These are phyloP conservation scores for Boehmeria nivea DNA, from an alignment of 306 rosid species.

Conservation along the genomic window DNA sequence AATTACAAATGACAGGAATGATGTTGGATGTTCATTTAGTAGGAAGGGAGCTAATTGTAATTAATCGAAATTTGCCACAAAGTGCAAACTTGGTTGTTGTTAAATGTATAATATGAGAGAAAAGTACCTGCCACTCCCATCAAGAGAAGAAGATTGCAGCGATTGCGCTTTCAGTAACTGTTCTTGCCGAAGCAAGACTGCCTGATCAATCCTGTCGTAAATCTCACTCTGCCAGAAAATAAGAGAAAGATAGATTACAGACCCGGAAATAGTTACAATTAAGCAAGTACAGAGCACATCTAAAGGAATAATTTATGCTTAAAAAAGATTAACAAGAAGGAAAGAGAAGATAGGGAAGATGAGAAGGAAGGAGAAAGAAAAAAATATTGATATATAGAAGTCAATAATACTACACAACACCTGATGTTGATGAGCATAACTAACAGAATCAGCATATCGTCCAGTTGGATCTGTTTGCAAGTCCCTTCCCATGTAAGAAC, in stretches of 20 bases:
- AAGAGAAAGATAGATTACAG: conserved; percentile 9
- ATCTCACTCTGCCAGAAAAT: conserved; percentile 52
- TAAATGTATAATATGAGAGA: conserved; percentile 17
- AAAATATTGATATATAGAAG: not conserved
- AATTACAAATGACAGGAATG: conserved; percentile 16
- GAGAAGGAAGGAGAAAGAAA: not conserved
- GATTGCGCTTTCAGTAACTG: conserved; percentile 83
- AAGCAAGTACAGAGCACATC: conserved; percentile 9
- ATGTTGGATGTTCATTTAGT: conserved; percentile 17
- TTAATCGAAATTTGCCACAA: conserved; percentile 14
- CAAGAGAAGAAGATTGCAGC: conserved; percentile 74
- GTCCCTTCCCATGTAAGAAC: conserved; percentile 74
- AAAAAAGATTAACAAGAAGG: conserved; percentile 9
- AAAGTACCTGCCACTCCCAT: conserved; percentile 79
- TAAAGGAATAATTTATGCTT: not conserved
- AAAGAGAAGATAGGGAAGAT: too few species aligned
- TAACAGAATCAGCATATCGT: conserved; percentile 66
- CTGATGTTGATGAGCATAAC: conserved; percentile 71
- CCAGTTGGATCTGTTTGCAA: conserved; percentile 64
- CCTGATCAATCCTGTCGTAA: conserved; percentile 86
- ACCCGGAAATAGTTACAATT: not conserved
- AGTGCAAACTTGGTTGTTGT: conserved; percentile 17
- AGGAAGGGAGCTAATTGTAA: conserved; percentile 18
- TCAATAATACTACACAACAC: conserved; percentile 28
- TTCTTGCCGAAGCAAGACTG: conserved; percentile 83